phyloP scores from a whole-genome alignment of 2,329 filamentous ascomycete genomes.

The Cordyceps farinosa region DNA sequence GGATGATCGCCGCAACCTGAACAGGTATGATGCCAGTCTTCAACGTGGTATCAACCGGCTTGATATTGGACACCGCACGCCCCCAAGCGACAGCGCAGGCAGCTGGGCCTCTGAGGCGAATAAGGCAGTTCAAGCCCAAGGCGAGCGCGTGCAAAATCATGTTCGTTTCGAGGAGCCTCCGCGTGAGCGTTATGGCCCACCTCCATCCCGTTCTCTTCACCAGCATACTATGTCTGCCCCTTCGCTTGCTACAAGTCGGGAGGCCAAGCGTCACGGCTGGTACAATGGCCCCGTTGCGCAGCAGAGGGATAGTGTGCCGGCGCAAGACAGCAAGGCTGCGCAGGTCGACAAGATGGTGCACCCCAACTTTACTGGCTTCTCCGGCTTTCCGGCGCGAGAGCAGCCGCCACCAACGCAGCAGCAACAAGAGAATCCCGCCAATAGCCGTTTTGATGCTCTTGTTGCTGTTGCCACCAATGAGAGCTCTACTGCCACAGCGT shows the following conservation, averaged over 20 bases:
- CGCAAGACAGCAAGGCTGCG: conserved; percentile 34
- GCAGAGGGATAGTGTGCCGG: conserved; percentile 34
- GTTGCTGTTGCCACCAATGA: conserved; percentile 45
- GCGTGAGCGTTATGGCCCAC: conserved; percentile 30
- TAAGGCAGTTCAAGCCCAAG: conserved; percentile 52
- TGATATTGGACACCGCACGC: conserved; percentile 55
- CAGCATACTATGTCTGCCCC: conserved; percentile 61
- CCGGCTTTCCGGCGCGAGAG: conserved; percentile 45
- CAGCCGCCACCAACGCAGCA: conserved; percentile 23
- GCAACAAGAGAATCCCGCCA: conserved; percentile 16
- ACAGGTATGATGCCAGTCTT: conserved; percentile 62
- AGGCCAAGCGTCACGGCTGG: conserved; percentile 67
- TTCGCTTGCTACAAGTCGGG: conserved; percentile 52
- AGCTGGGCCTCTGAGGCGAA: conserved; percentile 56
- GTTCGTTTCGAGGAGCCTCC: conserved; percentile 53
- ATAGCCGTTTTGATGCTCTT: conserved; percentile 36
- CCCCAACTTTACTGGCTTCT: conserved; percentile 51
- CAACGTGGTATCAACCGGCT: conserved; percentile 64
- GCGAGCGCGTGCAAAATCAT: conserved; percentile 45
- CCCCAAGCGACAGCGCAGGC: conserved; percentile 50
- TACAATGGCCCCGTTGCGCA: conserved; percentile 55
- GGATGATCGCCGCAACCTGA: conserved; percentile 49
- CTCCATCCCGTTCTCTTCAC: conserved; percentile 37
- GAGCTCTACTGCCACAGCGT: conserved; percentile 40
- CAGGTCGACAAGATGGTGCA: conserved; percentile 56